Base-by-base conservation (phyloP, 1,284 basidiomycete genomes). In the Malassezia equina region DNA sequence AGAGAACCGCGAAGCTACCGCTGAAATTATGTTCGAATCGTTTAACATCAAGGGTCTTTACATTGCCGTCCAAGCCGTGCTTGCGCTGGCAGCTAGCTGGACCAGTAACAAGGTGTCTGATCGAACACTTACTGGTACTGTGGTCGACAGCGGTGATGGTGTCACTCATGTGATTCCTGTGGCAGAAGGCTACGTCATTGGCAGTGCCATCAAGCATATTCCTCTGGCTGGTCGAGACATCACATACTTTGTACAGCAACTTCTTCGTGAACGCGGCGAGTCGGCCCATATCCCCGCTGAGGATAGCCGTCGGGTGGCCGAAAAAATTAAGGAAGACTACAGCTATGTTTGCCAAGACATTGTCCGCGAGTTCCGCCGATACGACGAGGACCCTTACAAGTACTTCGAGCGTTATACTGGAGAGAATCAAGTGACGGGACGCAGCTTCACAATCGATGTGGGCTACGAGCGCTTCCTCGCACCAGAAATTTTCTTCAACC, bases 401-500 rank as follows among this genome's bases (percentile, higher is more conserved):
- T 86, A 90, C 79, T 95, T 99, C 76, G 86, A 90, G 74, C 81
- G 90, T 61, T 96, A 84, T 71, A 85, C 94, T 33, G 91, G 90
- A 45, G 89, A 95, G 75, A 84, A 95, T 76, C 85, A 83, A 43
- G 90, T 94, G 29, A 96, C 90, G 0, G 86, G 90, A 25, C 73
- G 90, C 85, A 85, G 87, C 83, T 94, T 93, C 76, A 75, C 80
- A 48, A 80, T 98, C 44, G 93, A 99, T 70, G 84, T 99, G 57
- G 94, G 94, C 19, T 98, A 96, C 77, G 94, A 98, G 77, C 88
- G 94, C 32, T 99, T 99, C 82, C 83, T 99, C 34, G 93, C 93
- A 0, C 90, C 94, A 4, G 94, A 98, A 76, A 94, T 98, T 75
- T 96, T 98, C 80, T 98, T 98, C 82, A 98, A 98, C 78, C 94